Percentiles rank a stretch among this genome's conserved stretches.
phyloP scores from a whole-genome alignment of 441 rosid genomes.

The Hypseocharis bilobata region DNA sequence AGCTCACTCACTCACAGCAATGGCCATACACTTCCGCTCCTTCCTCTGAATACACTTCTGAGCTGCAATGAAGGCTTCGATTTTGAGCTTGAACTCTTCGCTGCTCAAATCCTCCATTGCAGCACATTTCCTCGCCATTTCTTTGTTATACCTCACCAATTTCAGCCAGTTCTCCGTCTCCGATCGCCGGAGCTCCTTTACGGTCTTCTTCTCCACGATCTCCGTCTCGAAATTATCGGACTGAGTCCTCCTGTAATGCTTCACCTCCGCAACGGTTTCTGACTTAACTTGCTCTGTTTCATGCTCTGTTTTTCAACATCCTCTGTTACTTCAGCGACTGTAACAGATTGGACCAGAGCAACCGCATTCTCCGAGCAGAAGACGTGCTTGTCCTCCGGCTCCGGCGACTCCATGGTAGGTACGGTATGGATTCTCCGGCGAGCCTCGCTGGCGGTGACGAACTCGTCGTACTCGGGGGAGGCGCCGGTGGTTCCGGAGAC shows the following conservation, averaged over 20 bases:
- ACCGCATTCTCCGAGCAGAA: too few species aligned
- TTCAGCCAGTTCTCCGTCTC: neutral
- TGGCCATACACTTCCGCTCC: neutral
- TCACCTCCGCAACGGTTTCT: neutral
- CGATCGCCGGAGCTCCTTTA: neutral
- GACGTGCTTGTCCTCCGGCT: neutral
- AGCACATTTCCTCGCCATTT: neutral
- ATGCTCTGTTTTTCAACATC: neutral
- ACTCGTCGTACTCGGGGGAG: neutral
- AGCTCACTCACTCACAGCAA: neutral
- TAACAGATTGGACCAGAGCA: too few species aligned
- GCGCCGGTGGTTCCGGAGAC: neutral
- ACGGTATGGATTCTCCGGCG: neutral
- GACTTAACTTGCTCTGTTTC: neutral
- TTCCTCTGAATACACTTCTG: neutral
- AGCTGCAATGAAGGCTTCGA: neutral
- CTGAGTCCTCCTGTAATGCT: neutral
- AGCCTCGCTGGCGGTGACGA: neutral
- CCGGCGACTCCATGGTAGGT: too few species aligned
- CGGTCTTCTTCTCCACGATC: neutral
- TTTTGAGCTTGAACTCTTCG: neutral
- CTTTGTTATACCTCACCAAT: too few species aligned
- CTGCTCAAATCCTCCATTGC: neutral
- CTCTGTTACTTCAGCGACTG: too few species aligned
- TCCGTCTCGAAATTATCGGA: neutral